Base-by-base conservation (phyloP, 2,329 filamentous ascomycete genomes). In the Septoria linicola region DNA sequence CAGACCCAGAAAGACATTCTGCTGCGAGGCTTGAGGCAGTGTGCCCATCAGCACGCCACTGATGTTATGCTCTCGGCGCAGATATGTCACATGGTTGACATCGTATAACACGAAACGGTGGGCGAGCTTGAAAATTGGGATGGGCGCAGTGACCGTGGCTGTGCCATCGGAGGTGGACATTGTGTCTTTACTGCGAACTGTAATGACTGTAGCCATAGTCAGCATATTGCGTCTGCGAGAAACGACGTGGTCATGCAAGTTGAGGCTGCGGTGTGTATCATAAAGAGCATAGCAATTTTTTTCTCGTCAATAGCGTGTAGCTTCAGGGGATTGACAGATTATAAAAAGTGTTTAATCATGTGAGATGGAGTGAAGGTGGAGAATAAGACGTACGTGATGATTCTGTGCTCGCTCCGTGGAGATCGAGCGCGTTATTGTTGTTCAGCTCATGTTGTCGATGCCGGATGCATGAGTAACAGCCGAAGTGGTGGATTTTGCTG, bases 101-200 rank as follows among this genome's bases (percentile, higher is more conserved):
- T 95, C 89, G 76, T 96, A 97, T 61, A 99, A 77, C 54, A 96
- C 82, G 74, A 92, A 96, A 59, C 88, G 85, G 61, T 85, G 84
- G 40, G 84, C 84, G 54, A 96, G 83, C 67, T 81, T 79, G 59
- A 88, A 92, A 66, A 97, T 93, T 55, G 89, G 84, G 57, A 96
- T 80, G 8, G 81, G 82, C 62, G 83, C 77, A 13, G 68, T 59
- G 50, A 74, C 67, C 51, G 65, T 56, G 41, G 59, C 61, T 53
- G 65, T 58, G 53, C 67, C 65, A 65, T 70, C 69, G 37, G 57
- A 20, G 20, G 27, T 47, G 55, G 30, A 30, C 32, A 41, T 52
- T 10, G 3, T 41, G 30, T 8, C 21, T 35, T 31, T 30, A 48
- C 50, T n/a, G 16, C 11, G n/a, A 25, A 23, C 27, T 20, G 40